Percentiles rank a stretch among this genome's conserved stretches.
These are phyloP conservation scores for Cicer yamashitae DNA, from an alignment of 306 rosid genomes.

Conservation along the genomic window DNA sequence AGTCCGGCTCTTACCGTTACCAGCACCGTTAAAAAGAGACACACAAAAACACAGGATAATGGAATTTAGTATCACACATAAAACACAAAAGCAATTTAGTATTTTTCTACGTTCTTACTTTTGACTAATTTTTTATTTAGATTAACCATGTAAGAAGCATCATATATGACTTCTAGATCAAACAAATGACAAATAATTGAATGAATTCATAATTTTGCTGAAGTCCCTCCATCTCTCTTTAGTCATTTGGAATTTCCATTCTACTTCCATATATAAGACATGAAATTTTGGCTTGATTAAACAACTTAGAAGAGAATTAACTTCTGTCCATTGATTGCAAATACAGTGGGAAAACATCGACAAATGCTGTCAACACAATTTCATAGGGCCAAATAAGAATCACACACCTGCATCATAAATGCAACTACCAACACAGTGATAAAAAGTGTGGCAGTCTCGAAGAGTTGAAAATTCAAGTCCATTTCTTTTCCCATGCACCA, in stretches of 20 bases:
- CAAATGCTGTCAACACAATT: slow-evolving; percentile 25
- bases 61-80: not conserved
- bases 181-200: slow-evolving; percentile 17
- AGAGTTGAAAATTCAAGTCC: slow-evolving; percentile 96
- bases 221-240: not conserved
- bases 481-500: slow-evolving; percentile 91
- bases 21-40: not conserved
- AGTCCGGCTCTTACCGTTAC: no score
- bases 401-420: slow-evolving; percentile 90
- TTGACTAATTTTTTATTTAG: not conserved
- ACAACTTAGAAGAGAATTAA: slow-evolving; percentile 1
- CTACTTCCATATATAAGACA: not conserved
- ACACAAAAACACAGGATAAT: not conserved
- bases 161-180: not conserved
- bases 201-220: not conserved
- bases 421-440: slow-evolving; percentile 93
- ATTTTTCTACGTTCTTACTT: not conserved
- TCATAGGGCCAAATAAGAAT: not conserved
- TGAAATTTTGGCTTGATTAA: slow-evolving; percentile 1
- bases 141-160: not conserved
- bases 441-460: slow-evolving; percentile 92
- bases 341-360: not conserved
- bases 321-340: not conserved
- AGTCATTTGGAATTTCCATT: slow-evolving; percentile 10
- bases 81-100: not conserved